These are phyloP conservation scores for Paspalum vaginatum DNA, from an alignment of 176 grass and related monocot species.

Conservation along the genomic window DNA sequence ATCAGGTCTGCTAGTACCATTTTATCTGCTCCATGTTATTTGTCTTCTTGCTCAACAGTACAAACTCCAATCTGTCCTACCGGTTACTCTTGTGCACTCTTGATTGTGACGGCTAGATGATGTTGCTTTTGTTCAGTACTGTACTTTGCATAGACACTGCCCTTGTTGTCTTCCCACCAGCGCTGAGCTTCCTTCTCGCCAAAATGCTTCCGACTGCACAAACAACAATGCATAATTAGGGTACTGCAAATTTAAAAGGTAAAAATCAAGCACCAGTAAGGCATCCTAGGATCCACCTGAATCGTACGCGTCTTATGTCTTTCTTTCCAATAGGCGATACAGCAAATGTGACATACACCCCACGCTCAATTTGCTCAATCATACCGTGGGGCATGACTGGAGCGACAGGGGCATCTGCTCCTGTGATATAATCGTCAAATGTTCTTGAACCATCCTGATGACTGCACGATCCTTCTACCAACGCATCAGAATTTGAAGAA, in stretches of 20 bases:
- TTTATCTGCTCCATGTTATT: constrained; percentile 16
- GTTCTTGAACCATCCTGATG: constrained; percentile 38
- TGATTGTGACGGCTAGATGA: constrained; percentile 2
- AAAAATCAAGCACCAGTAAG: background rate
- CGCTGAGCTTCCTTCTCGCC: constrained; percentile 74
- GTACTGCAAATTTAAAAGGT: background rate
- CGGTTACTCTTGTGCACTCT: constrained; percentile 35
- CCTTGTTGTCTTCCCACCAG: constrained; percentile 84
- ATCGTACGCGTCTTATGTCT: constrained; percentile 74
- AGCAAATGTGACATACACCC: constrained; percentile 71
- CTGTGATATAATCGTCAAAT: constrained; percentile 18
- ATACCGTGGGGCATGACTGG: constrained; percentile 15
- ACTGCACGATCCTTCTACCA: constrained; percentile 19
- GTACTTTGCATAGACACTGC: constrained; percentile 57
- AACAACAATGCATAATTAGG: background rate
- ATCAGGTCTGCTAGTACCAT: constrained; percentile 3
- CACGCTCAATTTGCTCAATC: constrained; percentile 75
- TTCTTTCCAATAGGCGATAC: constrained; percentile 53
- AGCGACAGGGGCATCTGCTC: background rate
- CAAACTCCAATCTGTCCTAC: background rate
- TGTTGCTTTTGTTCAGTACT: constrained; percentile 29
- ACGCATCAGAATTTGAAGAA: background rate
- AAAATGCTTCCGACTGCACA: constrained; percentile 84
- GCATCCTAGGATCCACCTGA: constrained; percentile 57
- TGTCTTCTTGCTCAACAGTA: background rate